Evolutionary conservation across 805 yeast genomes (phyloP).

Genomic region (Sungouiozyma intestinalis): DNA sequence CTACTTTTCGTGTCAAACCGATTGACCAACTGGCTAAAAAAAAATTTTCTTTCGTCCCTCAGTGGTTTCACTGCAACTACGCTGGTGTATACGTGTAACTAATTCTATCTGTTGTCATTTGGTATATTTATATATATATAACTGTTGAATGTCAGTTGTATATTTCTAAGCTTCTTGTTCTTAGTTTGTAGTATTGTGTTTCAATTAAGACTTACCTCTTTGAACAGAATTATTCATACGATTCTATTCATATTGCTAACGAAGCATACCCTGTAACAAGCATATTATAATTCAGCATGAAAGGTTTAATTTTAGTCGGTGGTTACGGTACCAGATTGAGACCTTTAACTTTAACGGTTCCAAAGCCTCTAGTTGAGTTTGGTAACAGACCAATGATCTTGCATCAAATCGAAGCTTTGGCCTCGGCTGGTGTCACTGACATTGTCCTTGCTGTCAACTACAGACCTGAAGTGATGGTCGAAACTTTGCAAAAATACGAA

Average conservation of each 20-base stretch:
- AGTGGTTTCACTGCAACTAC: conserved; percentile 32
- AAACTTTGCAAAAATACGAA: conserved; percentile 89
- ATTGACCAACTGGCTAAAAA: background rate
- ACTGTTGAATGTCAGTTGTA: no score
- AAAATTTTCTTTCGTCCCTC: conserved; percentile 18
- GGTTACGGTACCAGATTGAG: conserved; percentile 99
- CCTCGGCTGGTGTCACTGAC: conserved; percentile 97
- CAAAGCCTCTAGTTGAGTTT: conserved; percentile 95
- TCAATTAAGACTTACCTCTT: conserved; percentile 6
- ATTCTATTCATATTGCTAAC: background rate
- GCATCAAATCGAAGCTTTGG: conserved; percentile 97
- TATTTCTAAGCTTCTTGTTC: no score
- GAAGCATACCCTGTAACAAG: background rate
- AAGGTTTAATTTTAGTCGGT: conserved; percentile 96
- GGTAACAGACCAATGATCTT: conserved; percentile 99
- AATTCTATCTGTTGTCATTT: no score
- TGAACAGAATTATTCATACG: conserved; percentile 8
- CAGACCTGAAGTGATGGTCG: conserved; percentile 98
- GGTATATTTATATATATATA: background rate
- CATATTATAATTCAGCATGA: conserved; percentile 41
- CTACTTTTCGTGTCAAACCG: background rate
- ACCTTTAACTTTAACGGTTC: conserved; percentile 90
- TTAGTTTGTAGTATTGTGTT: no score
- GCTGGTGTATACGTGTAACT: background rate
- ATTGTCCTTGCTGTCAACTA: conserved; percentile 97